Conservation (phyloP, 192 early-diverging fungal species). For the Backusella luteola region DNA sequence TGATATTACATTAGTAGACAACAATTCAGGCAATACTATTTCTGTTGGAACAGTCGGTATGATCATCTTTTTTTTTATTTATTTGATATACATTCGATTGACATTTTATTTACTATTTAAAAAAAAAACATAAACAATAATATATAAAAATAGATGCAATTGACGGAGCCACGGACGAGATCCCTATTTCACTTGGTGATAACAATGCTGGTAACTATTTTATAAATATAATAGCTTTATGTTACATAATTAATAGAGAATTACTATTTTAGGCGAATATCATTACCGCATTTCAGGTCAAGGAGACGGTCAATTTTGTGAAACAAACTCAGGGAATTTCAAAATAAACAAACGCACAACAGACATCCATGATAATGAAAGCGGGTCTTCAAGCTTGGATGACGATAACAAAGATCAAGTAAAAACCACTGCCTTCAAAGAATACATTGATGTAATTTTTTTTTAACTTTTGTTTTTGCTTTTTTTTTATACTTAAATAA, state of each 20-base stretch:
- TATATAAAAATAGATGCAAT: slow-evolving; percentile 8
- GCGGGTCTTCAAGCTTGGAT: neutral
- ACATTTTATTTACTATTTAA: neutral
- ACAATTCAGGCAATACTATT: neutral
- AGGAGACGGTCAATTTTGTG: neutral
- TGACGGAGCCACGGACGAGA: neutral
- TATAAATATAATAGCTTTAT: neutral
- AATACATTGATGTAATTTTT: slow-evolving; percentile 8
- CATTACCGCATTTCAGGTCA: slow-evolving; percentile 17
- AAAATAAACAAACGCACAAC: slow-evolving; percentile 13
- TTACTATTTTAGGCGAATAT: slow-evolving; percentile 11
- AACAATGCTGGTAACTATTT: neutral
- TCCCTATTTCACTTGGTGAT: slow-evolving; percentile 3
- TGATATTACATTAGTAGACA: slow-evolving; percentile 19
- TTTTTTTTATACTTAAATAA: neutral
- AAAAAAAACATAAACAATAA: neutral
- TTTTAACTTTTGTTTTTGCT: neutral
- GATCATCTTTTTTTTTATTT: neutral
- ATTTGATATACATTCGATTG: neutral
- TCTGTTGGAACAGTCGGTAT: slow-evolving; percentile 3
- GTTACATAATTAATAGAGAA: neutral
- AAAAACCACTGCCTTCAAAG: neutral
- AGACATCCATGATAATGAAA: neutral
- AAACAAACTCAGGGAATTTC: slow-evolving; percentile 14
- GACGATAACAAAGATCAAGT: neutral